These are phyloP conservation scores for Ascomycota sp. DNA, from an alignment of 2,329 filamentous ascomycete species.

Conservation along the genomic window DNA sequence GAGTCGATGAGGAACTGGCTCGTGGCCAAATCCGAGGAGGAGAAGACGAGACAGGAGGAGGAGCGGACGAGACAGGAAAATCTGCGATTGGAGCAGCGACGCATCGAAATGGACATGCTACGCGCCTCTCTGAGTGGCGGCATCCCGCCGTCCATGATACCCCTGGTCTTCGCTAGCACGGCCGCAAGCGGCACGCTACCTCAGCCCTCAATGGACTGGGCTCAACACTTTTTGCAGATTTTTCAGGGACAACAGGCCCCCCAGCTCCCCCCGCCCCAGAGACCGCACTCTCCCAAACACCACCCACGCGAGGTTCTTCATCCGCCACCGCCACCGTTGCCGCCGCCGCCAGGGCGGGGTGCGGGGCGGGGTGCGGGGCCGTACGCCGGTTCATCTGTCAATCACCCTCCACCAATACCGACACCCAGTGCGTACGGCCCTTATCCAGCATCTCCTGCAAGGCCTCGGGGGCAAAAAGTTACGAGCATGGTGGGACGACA, in stretches of 20 bases:
- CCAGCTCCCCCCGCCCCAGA: conserved; percentile 29
- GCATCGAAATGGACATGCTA: conserved; percentile 53
- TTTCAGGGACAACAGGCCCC: conserved; percentile 25
- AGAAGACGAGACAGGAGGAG: conserved; percentile 53
- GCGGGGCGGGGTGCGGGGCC: too few species aligned
- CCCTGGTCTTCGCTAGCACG: conserved; percentile 55
- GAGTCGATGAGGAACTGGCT: conserved; percentile 56
- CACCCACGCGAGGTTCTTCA: conserved; percentile 27
- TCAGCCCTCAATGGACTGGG: conserved; percentile 43
- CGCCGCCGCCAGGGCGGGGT: too few species aligned
- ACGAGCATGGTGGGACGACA: conserved; percentile 18
- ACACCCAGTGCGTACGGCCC: conserved; percentile 19
- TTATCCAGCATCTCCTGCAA: conserved; percentile 28
- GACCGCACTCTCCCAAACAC: conserved; percentile 27
- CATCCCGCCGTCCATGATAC: conserved; percentile 54
- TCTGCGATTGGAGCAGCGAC: conserved; percentile 50
- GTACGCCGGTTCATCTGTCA: too few species aligned
- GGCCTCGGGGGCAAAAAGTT: conserved; percentile 28
- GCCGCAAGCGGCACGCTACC: conserved; percentile 36
- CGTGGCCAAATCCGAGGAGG: conserved; percentile 51
- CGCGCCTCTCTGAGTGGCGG: conserved; percentile 47
- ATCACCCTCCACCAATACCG: conserved; percentile 11
- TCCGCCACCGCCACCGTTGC: conserved; percentile 20
- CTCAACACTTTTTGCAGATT: conserved; percentile 42
- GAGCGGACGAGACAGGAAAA: conserved; percentile 46